phyloP scores from a whole-genome alignment of 495 filamentous ascomycete genomes.

The Letharia columbiana region DNA sequence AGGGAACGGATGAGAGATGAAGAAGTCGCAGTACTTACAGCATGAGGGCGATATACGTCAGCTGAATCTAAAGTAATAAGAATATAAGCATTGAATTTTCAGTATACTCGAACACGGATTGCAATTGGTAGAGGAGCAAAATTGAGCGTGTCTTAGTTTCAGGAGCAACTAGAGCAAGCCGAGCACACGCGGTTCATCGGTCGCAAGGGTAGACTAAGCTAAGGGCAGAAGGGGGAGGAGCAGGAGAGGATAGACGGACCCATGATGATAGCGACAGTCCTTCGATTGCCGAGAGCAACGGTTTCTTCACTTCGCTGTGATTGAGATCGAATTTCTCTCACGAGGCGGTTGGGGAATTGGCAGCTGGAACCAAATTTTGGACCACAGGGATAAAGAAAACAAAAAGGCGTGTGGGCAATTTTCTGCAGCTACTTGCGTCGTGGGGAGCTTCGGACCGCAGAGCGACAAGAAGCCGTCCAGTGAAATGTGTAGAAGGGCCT shows the following conservation, averaged over 20 bases:
- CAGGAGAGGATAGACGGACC: slow-evolving; percentile 24
- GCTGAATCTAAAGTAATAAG: slow-evolving; percentile 33
- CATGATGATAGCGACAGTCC: slow-evolving; percentile 20
- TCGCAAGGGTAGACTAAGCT: slow-evolving; percentile 22
- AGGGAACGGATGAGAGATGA: not conserved
- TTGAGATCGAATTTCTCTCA: slow-evolving; percentile 19
- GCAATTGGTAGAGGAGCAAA: slow-evolving; percentile 20
- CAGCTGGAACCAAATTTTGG: slow-evolving; percentile 19
- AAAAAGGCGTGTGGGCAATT: slow-evolving; percentile 15
- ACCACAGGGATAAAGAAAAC: slow-evolving; percentile 17
- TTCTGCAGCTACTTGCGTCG: slow-evolving; percentile 23
- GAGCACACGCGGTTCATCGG: slow-evolving; percentile 19
- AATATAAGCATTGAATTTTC: slow-evolving; percentile 26
- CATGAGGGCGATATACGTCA: slow-evolving; percentile 49
- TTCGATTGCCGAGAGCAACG: slow-evolving; percentile 23
- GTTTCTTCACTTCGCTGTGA: slow-evolving; percentile 19
- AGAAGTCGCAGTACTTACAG: slow-evolving; percentile 37
- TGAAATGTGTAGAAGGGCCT: slow-evolving; percentile 14
- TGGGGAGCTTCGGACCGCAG: slow-evolving; percentile 21
- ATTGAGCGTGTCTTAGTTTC: slow-evolving; percentile 19
- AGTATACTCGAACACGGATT: slow-evolving; percentile 13
- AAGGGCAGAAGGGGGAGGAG: slow-evolving; percentile 21
- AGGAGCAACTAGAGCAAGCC: slow-evolving; percentile 18
- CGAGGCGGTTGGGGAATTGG: slow-evolving; percentile 16
- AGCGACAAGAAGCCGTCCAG: slow-evolving; percentile 22